Conservation (phyloP, 2,329 filamentous ascomycete species). For the Alternaria ethzedia region DNA sequence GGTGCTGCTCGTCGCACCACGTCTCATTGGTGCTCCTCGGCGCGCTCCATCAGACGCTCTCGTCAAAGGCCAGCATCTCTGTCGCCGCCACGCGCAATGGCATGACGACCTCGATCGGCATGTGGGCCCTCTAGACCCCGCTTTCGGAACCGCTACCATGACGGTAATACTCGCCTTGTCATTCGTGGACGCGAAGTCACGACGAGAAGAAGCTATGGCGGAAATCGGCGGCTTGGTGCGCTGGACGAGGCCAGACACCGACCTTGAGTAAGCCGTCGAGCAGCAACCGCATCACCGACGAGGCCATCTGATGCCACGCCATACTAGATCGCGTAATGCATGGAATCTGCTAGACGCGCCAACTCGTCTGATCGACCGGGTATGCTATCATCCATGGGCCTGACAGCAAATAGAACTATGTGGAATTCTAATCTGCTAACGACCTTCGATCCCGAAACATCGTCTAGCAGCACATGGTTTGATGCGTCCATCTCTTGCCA, state of each 20-base stretch:
- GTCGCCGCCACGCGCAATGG: neutral
- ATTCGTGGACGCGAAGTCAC: constrained; percentile 23
- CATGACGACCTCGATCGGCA: neutral
- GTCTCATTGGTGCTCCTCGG: neutral
- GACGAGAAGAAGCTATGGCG: constrained; percentile 6
- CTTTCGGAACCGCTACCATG: constrained; percentile 20
- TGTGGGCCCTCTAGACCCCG: constrained; percentile 22
- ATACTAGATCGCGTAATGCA: constrained; percentile 1
- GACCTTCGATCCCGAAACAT: neutral
- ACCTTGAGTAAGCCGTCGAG: constrained; percentile 11
- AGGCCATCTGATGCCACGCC: constrained; percentile 1
- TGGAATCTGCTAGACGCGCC: constrained; percentile 1
- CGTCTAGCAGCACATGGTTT: neutral
- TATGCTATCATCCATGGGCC: neutral
- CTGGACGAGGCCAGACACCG: constrained; percentile 9
- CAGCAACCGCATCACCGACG: neutral
- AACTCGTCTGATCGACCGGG: neutral
- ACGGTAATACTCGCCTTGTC: constrained; percentile 5
- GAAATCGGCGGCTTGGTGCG: constrained; percentile 8
- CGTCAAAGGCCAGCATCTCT: neutral
- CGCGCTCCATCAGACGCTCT: neutral
- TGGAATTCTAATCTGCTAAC: neutral
- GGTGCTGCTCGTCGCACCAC: neutral
- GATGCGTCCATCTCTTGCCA: neutral
- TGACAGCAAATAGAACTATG: neutral